phyloP scores from a whole-genome alignment of 352 stramenopile genomes.

The Phytophthora crassamura region DNA sequence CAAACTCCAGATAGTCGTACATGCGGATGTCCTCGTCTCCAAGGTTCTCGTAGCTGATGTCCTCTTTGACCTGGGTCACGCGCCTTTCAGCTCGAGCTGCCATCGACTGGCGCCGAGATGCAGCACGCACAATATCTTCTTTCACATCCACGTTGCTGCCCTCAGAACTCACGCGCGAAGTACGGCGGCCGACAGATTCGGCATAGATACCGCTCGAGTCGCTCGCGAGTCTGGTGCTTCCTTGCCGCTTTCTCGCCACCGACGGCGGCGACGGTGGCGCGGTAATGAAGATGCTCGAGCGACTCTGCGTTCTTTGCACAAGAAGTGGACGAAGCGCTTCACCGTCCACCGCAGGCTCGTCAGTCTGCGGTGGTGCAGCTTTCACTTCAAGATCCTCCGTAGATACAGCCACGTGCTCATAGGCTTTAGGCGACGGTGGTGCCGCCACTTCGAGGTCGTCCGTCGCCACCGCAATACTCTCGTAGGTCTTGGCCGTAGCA shows the following conservation, averaged over 20 bases:
- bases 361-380: neutral
- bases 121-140: constrained; percentile 38
- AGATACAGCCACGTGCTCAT: neutral
- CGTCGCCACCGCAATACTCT: constrained; percentile 58
- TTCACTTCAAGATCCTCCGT: neutral
- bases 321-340: neutral
- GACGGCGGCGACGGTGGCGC: constrained; percentile 13
- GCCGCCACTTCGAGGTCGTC: constrained; percentile 27
- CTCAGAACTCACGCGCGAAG: constrained; percentile 4
- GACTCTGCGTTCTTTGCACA: constrained; percentile 1
- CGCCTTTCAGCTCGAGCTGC: constrained; percentile 56
- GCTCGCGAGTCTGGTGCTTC: constrained; percentile 16
- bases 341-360: neutral
- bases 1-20: constrained; percentile 80
- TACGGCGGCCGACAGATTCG: constrained; percentile 2
- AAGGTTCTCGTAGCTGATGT: constrained; percentile 72
- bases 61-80: constrained; percentile 48
- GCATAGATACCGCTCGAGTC: constrained; percentile 2
- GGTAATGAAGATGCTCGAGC: constrained; percentile 26
- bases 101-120: constrained; percentile 54
- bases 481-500: constrained; percentile 43
- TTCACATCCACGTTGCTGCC: constrained; percentile 21
- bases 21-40: constrained; percentile 66
- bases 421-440: neutral
- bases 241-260: constrained; percentile 3